Conservation (phyloP, 176 grass and related monocot genomes). For the Panicum miliaceum region DNA sequence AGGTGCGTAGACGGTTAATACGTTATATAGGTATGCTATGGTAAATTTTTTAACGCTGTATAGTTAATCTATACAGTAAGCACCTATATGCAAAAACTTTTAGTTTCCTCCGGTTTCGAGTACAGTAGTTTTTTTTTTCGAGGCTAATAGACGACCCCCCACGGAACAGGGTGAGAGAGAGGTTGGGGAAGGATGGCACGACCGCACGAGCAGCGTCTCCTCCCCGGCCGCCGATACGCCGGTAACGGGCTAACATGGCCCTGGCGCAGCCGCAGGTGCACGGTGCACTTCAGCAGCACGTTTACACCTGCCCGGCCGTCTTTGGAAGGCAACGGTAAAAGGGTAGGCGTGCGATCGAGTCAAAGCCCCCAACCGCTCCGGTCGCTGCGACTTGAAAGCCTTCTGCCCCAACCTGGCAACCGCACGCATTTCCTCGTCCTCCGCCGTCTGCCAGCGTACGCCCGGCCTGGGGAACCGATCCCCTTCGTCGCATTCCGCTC, state of each 20-base stretch:
- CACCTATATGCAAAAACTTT: too few relatives aligned
- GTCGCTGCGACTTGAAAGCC: conserved; percentile 4
- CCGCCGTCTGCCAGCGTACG: background rate
- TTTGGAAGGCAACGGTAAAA: background rate
- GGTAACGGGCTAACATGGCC: too few relatives aligned
- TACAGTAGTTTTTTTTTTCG: too few relatives aligned
- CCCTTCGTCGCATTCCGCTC: background rate
- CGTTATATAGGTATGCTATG: too few relatives aligned
- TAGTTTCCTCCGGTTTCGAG: too few relatives aligned
- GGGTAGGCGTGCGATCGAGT: background rate
- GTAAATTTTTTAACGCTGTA: too few relatives aligned
- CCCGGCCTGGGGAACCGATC: conserved; percentile 9
- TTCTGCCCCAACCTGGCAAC: background rate
- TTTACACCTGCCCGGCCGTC: background rate
- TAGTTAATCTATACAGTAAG: too few relatives aligned
- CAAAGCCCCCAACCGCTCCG: background rate
- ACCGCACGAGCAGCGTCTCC: background rate
- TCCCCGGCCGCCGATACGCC: too few relatives aligned
- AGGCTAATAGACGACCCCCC: too few relatives aligned
- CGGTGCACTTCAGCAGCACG: background rate
- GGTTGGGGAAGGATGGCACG: background rate
- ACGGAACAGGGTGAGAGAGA: too few relatives aligned
- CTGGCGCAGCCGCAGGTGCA: background rate
- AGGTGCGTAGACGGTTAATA: too few relatives aligned
- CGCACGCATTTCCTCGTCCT: background rate